A percentile compares a stretch with the other conserved stretches of the same genome.
Evolutionary conservation across 768 basidiomycete genomes (phyloP).

Genomic region (Hericium erinaceus): DNA sequence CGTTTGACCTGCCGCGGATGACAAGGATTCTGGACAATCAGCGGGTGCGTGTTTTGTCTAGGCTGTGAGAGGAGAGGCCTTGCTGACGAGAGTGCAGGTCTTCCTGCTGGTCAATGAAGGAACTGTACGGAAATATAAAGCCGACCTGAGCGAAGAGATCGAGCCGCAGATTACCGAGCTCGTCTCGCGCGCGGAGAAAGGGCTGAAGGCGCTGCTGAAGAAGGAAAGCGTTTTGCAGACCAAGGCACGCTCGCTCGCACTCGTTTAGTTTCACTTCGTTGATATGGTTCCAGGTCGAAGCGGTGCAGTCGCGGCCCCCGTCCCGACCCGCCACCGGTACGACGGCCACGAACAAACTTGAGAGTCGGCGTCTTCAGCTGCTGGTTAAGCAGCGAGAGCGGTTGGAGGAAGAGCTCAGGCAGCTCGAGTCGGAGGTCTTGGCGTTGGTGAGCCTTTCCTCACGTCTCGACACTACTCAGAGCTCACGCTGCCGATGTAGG

Average conservation of each 20-base stretch:
- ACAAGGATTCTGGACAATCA: slow-evolving; percentile 58
- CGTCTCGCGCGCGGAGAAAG: slow-evolving; percentile 60
- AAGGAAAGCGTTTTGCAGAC: slow-evolving; percentile 51
- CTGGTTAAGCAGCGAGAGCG: slow-evolving; percentile 58
- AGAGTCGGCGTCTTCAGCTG: slow-evolving; percentile 55
- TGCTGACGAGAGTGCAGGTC: slow-evolving; percentile 34
- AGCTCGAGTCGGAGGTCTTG: slow-evolving; percentile 54
- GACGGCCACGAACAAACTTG: slow-evolving; percentile 50
- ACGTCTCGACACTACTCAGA: background rate
- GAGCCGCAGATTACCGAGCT: slow-evolving; percentile 76
- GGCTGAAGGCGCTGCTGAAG: slow-evolving; percentile 50
- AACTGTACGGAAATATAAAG: slow-evolving; percentile 65
- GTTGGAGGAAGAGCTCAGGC: slow-evolving; percentile 52
- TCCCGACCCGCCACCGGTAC: slow-evolving; percentile 36
- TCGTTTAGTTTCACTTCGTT: background rate
- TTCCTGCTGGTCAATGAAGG: slow-evolving; percentile 68
- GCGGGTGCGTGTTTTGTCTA: slow-evolving; percentile 31
- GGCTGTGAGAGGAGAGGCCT: background rate
- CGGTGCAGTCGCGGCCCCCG: slow-evolving; percentile 34
- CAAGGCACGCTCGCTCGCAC: slow-evolving; percentile 38
- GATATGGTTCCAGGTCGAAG: slow-evolving; percentile 30
- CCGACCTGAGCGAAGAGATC: slow-evolving; percentile 68
- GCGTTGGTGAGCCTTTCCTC: slow-evolving; percentile 32
- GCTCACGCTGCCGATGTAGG: background rate
- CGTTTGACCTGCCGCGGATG: slow-evolving; percentile 65